Evolutionary conservation across 1,139 yeast genomes (phyloP), one percentile per base, ranked within the genome.

Genomic region (Arxiozyma slooffiae): DNA sequence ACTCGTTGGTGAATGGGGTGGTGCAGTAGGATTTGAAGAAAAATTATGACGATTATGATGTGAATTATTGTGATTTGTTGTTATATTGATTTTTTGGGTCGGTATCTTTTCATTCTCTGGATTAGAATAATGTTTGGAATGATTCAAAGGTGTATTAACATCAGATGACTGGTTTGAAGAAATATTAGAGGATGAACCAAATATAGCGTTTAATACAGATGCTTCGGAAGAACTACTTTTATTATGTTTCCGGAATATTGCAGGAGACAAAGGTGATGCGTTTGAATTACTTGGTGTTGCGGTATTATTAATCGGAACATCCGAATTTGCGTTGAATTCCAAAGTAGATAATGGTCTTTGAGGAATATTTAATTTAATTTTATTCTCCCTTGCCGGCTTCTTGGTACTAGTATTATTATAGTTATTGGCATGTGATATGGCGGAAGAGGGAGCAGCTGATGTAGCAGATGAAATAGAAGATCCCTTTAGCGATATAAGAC

Each of bases 181-280:
- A 17, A 38, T 38, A 20, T 37, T 26, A 18, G 39, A 14, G n/a
- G 48, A 41, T 8, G 57, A 49, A 24, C 64, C 66, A 52, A 68
- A 68, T 9, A 70, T 51, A 2, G 70, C 55, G 22, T 67, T 70
- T 51, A 71, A 63, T 7, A 71, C 48, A 1, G 78, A 73, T 1
- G 80, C 74, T 48, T 79, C 85, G 0, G 79, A 77, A 0, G 85
- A 78, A 48, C 75, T 75, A 16, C 82, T 73, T 53, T 81, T 74
- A 45, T 78, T 73, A 57, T 79, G 85, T 53, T 79, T 76, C 54
- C 84, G 71, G 65, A 82, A 81, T 51, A 83, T 73, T 38, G 77
- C 75, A 50, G 76, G 55, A 38, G 60, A 58, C 18, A 60, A 53
- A 8, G 67, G 66, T 1, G 72, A 61, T 0, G 75, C 67, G 4